Conservation (phyloP, 2,329 filamentous ascomycete species). For the Epichloe sylvatica region DNA sequence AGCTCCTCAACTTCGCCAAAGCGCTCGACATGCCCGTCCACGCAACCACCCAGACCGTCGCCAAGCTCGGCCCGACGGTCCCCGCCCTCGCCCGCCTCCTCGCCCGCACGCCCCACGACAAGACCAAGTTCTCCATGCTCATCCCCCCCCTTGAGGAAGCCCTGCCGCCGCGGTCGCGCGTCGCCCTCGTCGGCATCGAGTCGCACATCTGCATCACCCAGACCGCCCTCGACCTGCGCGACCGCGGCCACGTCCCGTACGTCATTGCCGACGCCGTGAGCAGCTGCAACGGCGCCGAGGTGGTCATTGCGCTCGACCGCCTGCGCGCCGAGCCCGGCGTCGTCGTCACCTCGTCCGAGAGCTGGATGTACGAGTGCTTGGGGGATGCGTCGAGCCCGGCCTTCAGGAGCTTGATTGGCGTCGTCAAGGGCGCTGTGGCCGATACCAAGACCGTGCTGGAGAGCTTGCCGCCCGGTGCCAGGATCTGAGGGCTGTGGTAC, state of each 20-base stretch:
- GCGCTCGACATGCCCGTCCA: constrained; percentile 64
- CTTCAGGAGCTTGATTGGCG: constrained; percentile 57
- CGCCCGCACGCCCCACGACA: constrained; percentile 53
- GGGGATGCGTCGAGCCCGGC: constrained; percentile 58
- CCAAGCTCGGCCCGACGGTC: constrained; percentile 68
- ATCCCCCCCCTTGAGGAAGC: constrained; percentile 47
- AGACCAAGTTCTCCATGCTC: constrained; percentile 83
- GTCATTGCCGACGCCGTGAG: constrained; percentile 81
- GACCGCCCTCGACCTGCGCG: constrained; percentile 70
- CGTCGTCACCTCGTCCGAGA: constrained; percentile 74
- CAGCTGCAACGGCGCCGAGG: constrained; percentile 71
- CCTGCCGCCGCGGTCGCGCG: constrained; percentile 31
- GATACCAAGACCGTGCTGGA: constrained; percentile 58
- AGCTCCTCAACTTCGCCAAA: constrained; percentile 51
- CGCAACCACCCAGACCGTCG: constrained; percentile 71
- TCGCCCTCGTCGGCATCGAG: constrained; percentile 83
- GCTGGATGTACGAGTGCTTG: constrained; percentile 77
- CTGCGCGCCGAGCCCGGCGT: constrained; percentile 58
- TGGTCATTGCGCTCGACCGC: constrained; percentile 62
- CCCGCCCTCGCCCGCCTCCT: constrained; percentile 49
- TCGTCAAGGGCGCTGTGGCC: constrained; percentile 65
- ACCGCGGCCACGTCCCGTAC: constrained; percentile 66
- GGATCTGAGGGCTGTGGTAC: constrained; percentile 26
- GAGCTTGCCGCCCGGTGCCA: constrained; percentile 44
- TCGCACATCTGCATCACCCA: constrained; percentile 90